A percentile compares a stretch with the other conserved stretches of the same genome.
These are phyloP conservation scores for Penicillium parvum DNA, from an alignment of 495 filamentous ascomycete species.

Conservation along the genomic window DNA sequence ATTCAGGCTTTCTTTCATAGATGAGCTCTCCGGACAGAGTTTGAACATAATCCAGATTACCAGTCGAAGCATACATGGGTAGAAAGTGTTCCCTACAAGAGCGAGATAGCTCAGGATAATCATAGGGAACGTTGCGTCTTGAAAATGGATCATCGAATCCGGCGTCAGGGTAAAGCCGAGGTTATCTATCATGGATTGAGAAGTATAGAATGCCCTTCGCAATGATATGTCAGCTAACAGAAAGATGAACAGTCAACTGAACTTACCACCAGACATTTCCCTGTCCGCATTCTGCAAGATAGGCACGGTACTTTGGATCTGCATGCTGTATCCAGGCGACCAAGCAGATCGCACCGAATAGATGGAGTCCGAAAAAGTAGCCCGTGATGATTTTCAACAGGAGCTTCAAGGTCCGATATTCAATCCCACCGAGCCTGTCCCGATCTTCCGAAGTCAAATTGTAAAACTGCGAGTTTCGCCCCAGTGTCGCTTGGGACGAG, in stretches of 20 bases:
- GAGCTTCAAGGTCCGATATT: constrained; percentile 58
- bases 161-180: constrained; percentile 70
- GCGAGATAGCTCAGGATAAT: constrained; percentile 70
- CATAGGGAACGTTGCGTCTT: constrained; percentile 61
- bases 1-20: constrained; percentile 32
- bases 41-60: constrained; percentile 66
- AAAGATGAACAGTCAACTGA: no score
- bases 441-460: constrained; percentile 58
- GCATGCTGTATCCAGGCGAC: constrained; percentile 65
- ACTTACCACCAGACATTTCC: constrained; percentile 66
- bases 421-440: constrained; percentile 55
- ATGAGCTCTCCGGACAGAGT: constrained; percentile 40
- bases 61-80: constrained; percentile 74
- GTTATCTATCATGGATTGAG: constrained; percentile 39
- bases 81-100: constrained; percentile 76
- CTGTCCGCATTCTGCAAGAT: constrained; percentile 53
- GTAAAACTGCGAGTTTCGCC: constrained; percentile 74
- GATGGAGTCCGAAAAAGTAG: constrained; percentile 64
- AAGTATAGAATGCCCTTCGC: constrained; percentile 34
- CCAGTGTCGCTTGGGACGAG: constrained; percentile 54
- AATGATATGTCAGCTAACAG: no score
- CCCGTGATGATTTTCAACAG: constrained; percentile 50
- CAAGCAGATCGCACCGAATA: constrained; percentile 59
- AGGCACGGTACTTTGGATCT: constrained; percentile 45
- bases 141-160: constrained; percentile 78